Percentiles rank a stretch among this genome's conserved stretches.
Conservation (phyloP, 148 eudicot species). For the Cornus controversa region DNA sequence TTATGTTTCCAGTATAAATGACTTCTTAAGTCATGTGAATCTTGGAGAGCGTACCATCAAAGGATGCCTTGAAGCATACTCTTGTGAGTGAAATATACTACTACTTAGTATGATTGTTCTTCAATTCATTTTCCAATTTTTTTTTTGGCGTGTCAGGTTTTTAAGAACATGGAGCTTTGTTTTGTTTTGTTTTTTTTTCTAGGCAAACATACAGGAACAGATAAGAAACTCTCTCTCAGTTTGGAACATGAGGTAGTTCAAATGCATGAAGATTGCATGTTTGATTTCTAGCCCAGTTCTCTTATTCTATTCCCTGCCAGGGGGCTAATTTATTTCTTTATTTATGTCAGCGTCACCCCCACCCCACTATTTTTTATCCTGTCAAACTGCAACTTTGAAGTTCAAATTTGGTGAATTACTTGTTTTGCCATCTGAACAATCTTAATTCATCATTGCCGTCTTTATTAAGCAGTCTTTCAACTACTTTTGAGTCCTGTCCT, state of each 20-base stretch:
- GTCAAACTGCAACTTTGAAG: no score
- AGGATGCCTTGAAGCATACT: conserved; percentile 93
- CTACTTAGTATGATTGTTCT: neutral
- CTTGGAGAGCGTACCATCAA: conserved; percentile 92
- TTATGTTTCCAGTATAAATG: conserved; percentile 54
- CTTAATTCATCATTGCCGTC: neutral
- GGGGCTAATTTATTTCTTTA: neutral
- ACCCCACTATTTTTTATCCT: neutral
- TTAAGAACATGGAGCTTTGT: neutral
- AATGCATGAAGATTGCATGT: neutral
- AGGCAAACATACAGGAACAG: conserved; percentile 94
- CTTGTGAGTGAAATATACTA: conserved; percentile 54
- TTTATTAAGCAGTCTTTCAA: no score
- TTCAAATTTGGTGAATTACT: no score
- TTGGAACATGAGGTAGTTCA: conserved; percentile 78
- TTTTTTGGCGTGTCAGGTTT: neutral
- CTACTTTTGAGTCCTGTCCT: no score
- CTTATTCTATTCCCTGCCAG: neutral
- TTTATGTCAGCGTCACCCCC: neutral
- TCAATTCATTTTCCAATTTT: neutral
- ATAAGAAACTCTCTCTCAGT: conserved; percentile 85
- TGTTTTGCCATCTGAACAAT: neutral
- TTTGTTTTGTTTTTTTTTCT: conserved; percentile 11
- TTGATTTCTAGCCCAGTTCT: neutral
- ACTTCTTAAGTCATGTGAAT: conserved; percentile 70